Base-by-base conservation (phyloP, 768 basidiomycete genomes). In the Dacryopinax spathularia region DNA sequence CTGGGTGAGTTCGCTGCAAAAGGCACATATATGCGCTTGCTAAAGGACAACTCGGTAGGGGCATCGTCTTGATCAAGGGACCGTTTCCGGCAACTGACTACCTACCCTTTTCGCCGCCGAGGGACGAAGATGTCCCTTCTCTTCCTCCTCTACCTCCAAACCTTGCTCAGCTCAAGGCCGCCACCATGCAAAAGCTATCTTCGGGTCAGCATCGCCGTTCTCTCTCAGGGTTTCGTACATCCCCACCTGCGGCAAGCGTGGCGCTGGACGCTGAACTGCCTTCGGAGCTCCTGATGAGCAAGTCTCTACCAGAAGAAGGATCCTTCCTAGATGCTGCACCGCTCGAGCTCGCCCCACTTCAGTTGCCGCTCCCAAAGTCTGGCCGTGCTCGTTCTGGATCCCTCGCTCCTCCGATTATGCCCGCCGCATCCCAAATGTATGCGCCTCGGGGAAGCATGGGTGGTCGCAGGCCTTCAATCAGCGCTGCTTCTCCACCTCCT, bases 371-470 rank as follows among this genome's bases (percentile, higher is more conserved):
- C 48, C 48, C 29, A 10, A 27, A 10, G 22, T 9, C 20, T 20
- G 48, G 48, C 25, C 10, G 48, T 4, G 3, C 13, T 18, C 48
- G 48, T 31, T 10, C 48, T 13, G 48, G 48, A 5, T 56, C 48
- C 3, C 48, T 56, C 22, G 43, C 43, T 7, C 13, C 22, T 15
- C 13, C 48, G n/a, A n/a, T n/a, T n/a, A n/a, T 29, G 13, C 48
- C 13, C 9, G 13, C 22, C 29, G 15, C 12, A 6, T 22, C 20
- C 13, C 43, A 44, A 9, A 44, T 44, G 48, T 56, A 56, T 56
- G 48, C 48, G 48, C 48, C 48, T 56, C 48, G 48, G 48, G 48
- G 25, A 29, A 56, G 48, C 48, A 56, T 56, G 13, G 48, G 48
- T 31, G 12, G 25, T 29, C 48, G 48, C 25, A 22, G 48, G 25